Percentiles rank a stretch among this genome's conserved stretches.
Conservation (phyloP, 192 early-diverging fungal species). For the Chytriomyces sp. region DNA sequence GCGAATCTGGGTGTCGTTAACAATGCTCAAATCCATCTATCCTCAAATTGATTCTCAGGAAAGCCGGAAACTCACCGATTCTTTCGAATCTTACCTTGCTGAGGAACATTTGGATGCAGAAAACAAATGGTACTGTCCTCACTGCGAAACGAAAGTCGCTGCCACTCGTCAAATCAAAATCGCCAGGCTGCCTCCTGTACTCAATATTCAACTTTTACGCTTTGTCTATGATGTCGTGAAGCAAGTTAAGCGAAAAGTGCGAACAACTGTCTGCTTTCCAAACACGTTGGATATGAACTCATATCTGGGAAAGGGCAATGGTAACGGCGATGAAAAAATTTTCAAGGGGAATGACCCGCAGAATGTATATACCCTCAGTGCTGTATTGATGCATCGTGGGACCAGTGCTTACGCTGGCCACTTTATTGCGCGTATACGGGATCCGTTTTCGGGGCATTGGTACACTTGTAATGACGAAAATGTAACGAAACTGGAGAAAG, state of each 20-base stretch:
- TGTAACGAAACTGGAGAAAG: not conserved
- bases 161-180: slow-evolving; percentile 23
- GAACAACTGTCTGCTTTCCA: slow-evolving; percentile 23
- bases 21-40: not conserved
- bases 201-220: slow-evolving; percentile 35
- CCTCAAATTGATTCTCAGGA: not conserved
- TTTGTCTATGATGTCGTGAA: slow-evolving; percentile 34
- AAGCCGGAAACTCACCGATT: not conserved
- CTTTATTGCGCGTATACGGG: slow-evolving; percentile 22
- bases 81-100: slow-evolving; percentile 59
- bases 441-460: slow-evolving; percentile 6
- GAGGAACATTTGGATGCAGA: slow-evolving; percentile 78
- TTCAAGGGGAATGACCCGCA: not conserved
- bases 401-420: slow-evolving; percentile 27
- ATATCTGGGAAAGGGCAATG: not conserved
- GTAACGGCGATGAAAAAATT: too few relatives aligned
- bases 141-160: slow-evolving; percentile 26
- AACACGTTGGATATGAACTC: slow-evolving; percentile 11
- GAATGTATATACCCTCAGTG: not conserved
- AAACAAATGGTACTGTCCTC: slow-evolving; percentile 69
- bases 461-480: slow-evolving; percentile 24
- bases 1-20: not conserved
- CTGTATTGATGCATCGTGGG: slow-evolving; percentile 19
- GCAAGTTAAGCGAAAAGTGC: slow-evolving; percentile 34
- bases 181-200: slow-evolving; percentile 8